These are phyloP conservation scores for Ceratocystiopsis sp. DNA, from an alignment of 2,329 filamentous ascomycete species.

Conservation along the genomic window DNA sequence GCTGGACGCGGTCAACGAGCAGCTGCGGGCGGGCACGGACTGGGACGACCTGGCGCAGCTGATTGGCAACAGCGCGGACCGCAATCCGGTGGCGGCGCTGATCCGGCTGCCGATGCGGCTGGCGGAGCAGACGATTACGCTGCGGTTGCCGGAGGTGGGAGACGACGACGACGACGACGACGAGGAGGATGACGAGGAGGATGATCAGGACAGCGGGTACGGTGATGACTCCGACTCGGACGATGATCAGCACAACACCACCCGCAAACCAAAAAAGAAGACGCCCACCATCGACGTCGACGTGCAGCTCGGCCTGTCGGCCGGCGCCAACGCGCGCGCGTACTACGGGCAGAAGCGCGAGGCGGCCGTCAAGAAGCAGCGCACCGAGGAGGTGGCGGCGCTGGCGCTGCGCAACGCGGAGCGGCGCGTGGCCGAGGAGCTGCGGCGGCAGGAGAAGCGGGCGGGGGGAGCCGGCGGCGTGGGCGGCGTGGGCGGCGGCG, in stretches of 20 bases:
- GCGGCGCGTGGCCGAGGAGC: slow-evolving; percentile 68
- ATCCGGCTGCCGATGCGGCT: slow-evolving; percentile 81
- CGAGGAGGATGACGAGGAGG: slow-evolving; percentile 26
- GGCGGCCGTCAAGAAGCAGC: slow-evolving; percentile 74
- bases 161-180: slow-evolving; percentile 38
- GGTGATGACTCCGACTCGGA: slow-evolving; percentile 30
- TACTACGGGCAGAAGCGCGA: slow-evolving; percentile 83
- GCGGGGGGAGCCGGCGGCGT: too few species aligned
- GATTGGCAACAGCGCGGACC: slow-evolving; percentile 70
- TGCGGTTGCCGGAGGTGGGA: slow-evolving; percentile 57
- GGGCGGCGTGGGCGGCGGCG: too few species aligned
- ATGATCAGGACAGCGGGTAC: slow-evolving; percentile 47
- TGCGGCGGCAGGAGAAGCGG: slow-evolving; percentile 78
- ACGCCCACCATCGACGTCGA: slow-evolving; percentile 49
- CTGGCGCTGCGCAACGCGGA: slow-evolving; percentile 80
- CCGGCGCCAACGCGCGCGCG: slow-evolving; percentile 77
- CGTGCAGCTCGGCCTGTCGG: slow-evolving; percentile 64
- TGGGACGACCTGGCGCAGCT: slow-evolving; percentile 84
- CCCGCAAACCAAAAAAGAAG: slow-evolving; percentile 22
- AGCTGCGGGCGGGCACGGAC: slow-evolving; percentile 92
- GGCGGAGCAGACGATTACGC: slow-evolving; percentile 72
- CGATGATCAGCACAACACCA: slow-evolving; percentile 16
- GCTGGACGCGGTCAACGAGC: slow-evolving; percentile 76
- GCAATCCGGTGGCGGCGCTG: slow-evolving; percentile 71
- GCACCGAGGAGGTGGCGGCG: slow-evolving; percentile 64